Conservation (phyloP, 1,284 basidiomycete species). For the Neonothopanus nambi region DNA sequence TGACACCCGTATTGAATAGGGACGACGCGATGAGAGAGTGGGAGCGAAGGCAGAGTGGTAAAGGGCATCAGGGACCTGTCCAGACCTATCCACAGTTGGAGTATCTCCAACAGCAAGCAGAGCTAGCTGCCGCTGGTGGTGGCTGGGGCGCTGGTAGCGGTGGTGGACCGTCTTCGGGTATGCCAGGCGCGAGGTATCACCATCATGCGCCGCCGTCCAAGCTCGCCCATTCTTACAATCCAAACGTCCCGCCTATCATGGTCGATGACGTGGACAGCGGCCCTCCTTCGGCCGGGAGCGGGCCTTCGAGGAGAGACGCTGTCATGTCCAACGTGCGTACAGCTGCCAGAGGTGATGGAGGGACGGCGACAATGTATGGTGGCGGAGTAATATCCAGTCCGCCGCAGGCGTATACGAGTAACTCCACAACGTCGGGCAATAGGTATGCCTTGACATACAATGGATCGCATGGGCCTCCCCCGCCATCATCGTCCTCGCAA, state of each 20-base stretch:
- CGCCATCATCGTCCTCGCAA: conserved; percentile 1
- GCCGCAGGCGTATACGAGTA: conserved; percentile 64
- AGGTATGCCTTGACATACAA: conserved; percentile 57
- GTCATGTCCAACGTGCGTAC: conserved; percentile 75
- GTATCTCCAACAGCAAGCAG: conserved; percentile 89
- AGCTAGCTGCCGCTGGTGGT: conserved; percentile 69
- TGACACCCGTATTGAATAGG: conserved; percentile 87
- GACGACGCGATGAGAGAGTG: conserved; percentile 90
- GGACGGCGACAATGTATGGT: conserved; percentile 43
- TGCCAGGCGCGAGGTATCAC: neutral
- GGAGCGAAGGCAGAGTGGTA: conserved; percentile 79
- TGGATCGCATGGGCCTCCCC: conserved; percentile 26
- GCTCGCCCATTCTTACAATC: conserved; percentile 69
- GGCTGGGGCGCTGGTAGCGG: conserved; percentile 23
- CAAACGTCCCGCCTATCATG: conserved; percentile 48
- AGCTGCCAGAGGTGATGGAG: conserved; percentile 54
- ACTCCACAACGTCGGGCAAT: conserved; percentile 50
- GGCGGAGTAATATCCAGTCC: conserved; percentile 66
- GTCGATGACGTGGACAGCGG: conserved; percentile 51
- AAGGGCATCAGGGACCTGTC: conserved; percentile 47
- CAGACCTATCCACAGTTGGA: conserved; percentile 87
- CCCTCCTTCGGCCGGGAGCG: neutral
- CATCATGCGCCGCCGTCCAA: conserved; percentile 58
- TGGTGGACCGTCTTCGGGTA: neutral
- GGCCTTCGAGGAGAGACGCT: conserved; percentile 54